Base-by-base conservation (phyloP, 768 basidiomycete genomes). In the Kwoniella sp. region DNA sequence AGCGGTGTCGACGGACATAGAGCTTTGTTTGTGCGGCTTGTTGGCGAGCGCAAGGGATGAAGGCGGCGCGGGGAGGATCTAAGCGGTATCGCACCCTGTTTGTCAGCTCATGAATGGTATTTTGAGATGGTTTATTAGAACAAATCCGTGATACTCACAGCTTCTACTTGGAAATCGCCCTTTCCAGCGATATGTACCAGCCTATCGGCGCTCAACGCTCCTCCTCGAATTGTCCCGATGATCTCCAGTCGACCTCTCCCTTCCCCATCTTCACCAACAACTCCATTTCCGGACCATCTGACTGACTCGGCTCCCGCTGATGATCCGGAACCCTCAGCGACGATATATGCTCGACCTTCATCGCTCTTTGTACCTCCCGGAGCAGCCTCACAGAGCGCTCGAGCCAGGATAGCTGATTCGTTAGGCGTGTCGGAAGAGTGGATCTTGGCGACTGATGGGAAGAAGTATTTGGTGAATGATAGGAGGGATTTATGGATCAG, bases 401-500 rank as follows among this genome's bases (percentile, higher is more conserved):
- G 85, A 37, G 93, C 71, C 0, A 89, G 87, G 67, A 68, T 48
- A 21, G 67, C 67, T 8, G 67, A 47, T 25, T 68, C 67, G 26
- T 58, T 56, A 1, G 65, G 65, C 6, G 65, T 67, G 44, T 67
- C 65, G 48, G 92, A 68, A 80, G 93, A 91, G 73, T 87, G 90
- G 0, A 98, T 84, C 33, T 88, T 85, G 8, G 84, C 81, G 72
- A 93, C 89, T 24, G 85, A 83, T 1, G 95, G 95, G 64, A 91
- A 90, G 79, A 98, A 99, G 81, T 97, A 97, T 68, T 88, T 88
- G 61, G 94, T 87, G 83, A 97, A 99, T 10, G 93, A 96, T 9
- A 95, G 84, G 4, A 97, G 83, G 0, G 92, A 96, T 81, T 91
- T 93, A 59, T 91, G 81, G 51, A 92, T 85, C 19, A 85, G 86